These are phyloP conservation scores for Blastobotrys attinorum DNA, from an alignment of 805 yeast genomes.

Conservation along the genomic window DNA sequence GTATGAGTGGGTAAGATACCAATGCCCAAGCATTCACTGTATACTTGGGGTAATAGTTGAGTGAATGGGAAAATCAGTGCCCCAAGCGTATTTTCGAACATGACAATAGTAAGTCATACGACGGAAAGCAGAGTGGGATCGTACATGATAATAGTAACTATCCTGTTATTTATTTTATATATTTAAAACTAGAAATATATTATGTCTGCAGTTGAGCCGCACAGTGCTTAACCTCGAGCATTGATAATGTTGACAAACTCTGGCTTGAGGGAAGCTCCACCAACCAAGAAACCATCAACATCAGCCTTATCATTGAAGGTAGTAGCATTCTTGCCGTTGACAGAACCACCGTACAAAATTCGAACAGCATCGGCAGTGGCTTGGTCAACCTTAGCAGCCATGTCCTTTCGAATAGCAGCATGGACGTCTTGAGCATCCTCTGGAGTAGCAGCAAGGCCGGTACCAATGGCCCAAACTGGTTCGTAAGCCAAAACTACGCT, in stretches of 20 bases:
- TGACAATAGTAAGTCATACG: too few relatives aligned
- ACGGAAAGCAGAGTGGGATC: too few relatives aligned
- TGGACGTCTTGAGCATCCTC: slow-evolving; percentile 97
- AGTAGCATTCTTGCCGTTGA: slow-evolving; percentile 85
- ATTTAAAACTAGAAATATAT: neutral
- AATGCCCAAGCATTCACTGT: too few relatives aligned
- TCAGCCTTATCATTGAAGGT: slow-evolving; percentile 88
- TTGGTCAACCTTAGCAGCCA: slow-evolving; percentile 67
- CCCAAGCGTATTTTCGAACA: too few relatives aligned
- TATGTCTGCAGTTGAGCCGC: neutral
- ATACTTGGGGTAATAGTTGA: too few relatives aligned
- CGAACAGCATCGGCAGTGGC: slow-evolving; percentile 71
- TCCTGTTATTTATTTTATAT: neutral
- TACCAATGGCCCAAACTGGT: slow-evolving; percentile 99
- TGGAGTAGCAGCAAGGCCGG: slow-evolving; percentile 98
- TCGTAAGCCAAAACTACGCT: slow-evolving; percentile 94
- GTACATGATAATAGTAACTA: neutral
- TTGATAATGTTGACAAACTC: slow-evolving; percentile 94
- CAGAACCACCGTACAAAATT: slow-evolving; percentile 98
- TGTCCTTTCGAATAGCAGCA: slow-evolving; percentile 75
- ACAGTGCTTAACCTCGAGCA: slow-evolving; percentile 56
- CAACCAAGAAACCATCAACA: slow-evolving; percentile 98
- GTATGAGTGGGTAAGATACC: too few relatives aligned
- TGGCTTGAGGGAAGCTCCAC: slow-evolving; percentile 98
- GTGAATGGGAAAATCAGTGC: too few relatives aligned